Base-by-base conservation (phyloP, 371 early-diverging fungal species). In the Chytridiales sp. region DNA sequence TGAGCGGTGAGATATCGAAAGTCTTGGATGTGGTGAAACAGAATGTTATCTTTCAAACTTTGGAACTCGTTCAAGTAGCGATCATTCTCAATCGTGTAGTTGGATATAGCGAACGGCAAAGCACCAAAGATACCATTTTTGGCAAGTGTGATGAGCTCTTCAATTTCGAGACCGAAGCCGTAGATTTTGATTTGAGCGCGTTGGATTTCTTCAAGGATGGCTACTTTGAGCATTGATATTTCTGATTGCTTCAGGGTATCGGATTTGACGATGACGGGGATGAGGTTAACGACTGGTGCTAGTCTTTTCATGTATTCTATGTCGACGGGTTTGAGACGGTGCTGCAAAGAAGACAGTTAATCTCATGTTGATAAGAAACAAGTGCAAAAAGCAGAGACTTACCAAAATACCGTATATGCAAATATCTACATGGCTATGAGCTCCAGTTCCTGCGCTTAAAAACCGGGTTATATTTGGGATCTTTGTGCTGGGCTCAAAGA, bases 371-470 rank as follows among this genome's bases (percentile, higher is more conserved):
- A 44, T 11, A 11, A 24, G 19, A 24, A n/a, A n/a, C n/a, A n/a
- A n/a, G n/a, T n/a, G n/a, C n/a, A n/a, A n/a, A 8, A 44, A 44
- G 19, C 17, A 44, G 19, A 44, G 15, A 21, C 48, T 29, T 31
- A 48, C 48, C 27, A 83, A 72, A 43, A 86, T 80, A 27, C 85
- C 67, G 58, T 86, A 88, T 17, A 93, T 65, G 67, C 87, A 87
- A 6, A 75, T 76, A 60, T 93, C 89, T 31, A 90, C 77, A 66
- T 90, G 83, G 34, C 78, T 79, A 59, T 87, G 85, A 1, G 74
- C 78, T 24, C 80, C 76, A 38, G 72, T 52, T 1, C 69, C 62
- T 32, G 72, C 62, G 26, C 66, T 75, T 8, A 79, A 50, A 38
- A 74, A 69, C 15, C 64, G 56, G 17, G 48, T 15, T 9, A 73